A percentile compares a stretch with the other conserved stretches of the same genome.
These are phyloP conservation scores for Rhodotorula sp. DNA, from an alignment of 1,284 basidiomycete genomes.

Conservation along the genomic window DNA sequence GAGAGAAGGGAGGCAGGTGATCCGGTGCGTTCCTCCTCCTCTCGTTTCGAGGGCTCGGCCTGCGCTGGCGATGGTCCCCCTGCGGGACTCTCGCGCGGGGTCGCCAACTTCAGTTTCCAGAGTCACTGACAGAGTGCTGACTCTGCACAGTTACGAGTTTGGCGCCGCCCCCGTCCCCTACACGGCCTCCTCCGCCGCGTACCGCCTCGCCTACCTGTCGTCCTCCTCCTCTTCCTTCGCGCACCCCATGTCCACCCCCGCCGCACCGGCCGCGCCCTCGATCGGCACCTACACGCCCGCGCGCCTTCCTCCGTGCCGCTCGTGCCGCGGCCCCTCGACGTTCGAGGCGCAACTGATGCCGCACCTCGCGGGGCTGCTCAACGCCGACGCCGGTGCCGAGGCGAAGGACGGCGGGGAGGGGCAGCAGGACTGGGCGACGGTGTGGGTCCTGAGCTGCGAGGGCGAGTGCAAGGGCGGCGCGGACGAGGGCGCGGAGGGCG, in stretches of 20 bases:
- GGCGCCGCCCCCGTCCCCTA: slow-evolving; percentile 72
- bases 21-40: slow-evolving; percentile 59
- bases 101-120: no score
- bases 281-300: slow-evolving; percentile 34
- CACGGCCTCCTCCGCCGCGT: slow-evolving; percentile 64
- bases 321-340: slow-evolving; percentile 63
- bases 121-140: no score
- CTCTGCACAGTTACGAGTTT: slow-evolving; percentile 67
- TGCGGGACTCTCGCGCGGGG: no score
- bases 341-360: slow-evolving; percentile 88
- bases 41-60: background rate
- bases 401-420: slow-evolving; percentile 57
- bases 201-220: slow-evolving; percentile 71
- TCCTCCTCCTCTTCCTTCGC: slow-evolving; percentile 50
- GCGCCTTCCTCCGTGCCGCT: slow-evolving; percentile 60
- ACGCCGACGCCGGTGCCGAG: slow-evolving; percentile 57
- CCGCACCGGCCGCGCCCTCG: background rate
- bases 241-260: slow-evolving; percentile 54
- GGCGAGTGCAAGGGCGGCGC: slow-evolving; percentile 62
- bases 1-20: slow-evolving; percentile 70
- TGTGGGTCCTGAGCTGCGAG: slow-evolving; percentile 74
- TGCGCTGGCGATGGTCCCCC: background rate
- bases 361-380: slow-evolving; percentile 73
- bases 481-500: slow-evolving; percentile 51
- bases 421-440: slow-evolving; percentile 61